Conservation (phyloP, 2,329 filamentous ascomycete genomes). For the Furcasterigmium furcatum region DNA sequence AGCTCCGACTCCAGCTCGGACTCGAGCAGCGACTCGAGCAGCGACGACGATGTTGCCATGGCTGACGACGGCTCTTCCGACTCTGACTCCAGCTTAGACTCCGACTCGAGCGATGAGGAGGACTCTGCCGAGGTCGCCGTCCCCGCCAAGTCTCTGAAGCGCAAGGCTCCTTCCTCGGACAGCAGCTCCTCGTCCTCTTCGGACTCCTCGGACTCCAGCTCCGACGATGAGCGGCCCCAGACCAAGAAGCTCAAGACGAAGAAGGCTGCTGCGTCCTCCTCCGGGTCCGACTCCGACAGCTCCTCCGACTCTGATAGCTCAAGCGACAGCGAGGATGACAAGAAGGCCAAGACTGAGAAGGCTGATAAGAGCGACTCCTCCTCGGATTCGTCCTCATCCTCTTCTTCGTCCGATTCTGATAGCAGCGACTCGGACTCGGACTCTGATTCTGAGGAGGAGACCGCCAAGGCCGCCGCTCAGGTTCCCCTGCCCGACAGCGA, state of each 20-base stretch:
- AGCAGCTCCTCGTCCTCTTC: conserved; percentile 17
- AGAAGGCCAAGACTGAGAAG: neutral
- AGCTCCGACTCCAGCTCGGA: conserved; percentile 10
- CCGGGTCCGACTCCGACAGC: conserved; percentile 26
- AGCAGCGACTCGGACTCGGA: conserved; percentile 33
- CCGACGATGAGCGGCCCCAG: conserved; percentile 41
- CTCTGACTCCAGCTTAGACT: conserved; percentile 20
- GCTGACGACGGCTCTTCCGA: conserved; percentile 33
- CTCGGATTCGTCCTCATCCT: conserved; percentile 23
- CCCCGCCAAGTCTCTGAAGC: conserved; percentile 29
- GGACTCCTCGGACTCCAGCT: conserved; percentile 30
- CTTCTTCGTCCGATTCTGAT: conserved; percentile 28
- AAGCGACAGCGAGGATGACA: conserved; percentile 26
- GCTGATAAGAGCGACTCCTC: conserved; percentile 19
- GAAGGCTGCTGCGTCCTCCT: conserved; percentile 20
- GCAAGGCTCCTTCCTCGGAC: conserved; percentile 30
- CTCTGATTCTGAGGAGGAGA: conserved; percentile 14
- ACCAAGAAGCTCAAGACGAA: conserved; percentile 53
- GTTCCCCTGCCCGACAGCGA: conserved; percentile 40
- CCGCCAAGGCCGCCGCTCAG: conserved; percentile 29
- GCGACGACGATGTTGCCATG: conserved; percentile 42
- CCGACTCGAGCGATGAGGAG: conserved; percentile 9
- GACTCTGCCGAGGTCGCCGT: conserved; percentile 1
- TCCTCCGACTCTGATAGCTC: conserved; percentile 33
- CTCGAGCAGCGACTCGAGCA: conserved; percentile 25